These are phyloP conservation scores for Vigna angularis DNA, from an alignment of 306 rosid genomes.

Conservation along the genomic window DNA sequence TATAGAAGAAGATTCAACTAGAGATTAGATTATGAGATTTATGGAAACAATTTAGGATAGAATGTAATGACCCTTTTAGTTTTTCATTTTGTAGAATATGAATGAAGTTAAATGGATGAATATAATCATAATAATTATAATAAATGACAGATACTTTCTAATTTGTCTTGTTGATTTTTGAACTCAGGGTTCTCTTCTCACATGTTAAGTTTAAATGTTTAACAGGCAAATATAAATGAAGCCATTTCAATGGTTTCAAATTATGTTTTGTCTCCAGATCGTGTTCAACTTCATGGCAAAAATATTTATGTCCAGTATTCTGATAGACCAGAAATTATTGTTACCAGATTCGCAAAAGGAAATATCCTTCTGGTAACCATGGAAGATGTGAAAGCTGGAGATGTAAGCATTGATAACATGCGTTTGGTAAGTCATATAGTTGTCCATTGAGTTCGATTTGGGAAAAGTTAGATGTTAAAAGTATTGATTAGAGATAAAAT, in stretches of 20 bases:
- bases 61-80: neutral
- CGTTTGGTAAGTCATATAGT: conserved; percentile 63
- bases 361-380: conserved; percentile 83
- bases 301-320: conserved; percentile 85
- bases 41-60: neutral
- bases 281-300: conserved; percentile 78
- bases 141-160: neutral
- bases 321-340: conserved; percentile 80
- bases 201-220: conserved; percentile 31
- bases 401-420: conserved; percentile 87
- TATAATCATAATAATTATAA: neutral
- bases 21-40: neutral
- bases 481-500: too few species aligned
- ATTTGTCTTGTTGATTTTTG: neutral
- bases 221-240: conserved; percentile 79
- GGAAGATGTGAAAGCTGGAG: conserved; percentile 85
- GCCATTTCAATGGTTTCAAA: conserved; percentile 91
- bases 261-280: conserved; percentile 82
- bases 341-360: conserved; percentile 82
- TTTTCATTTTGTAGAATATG: neutral
- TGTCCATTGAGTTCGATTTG: neutral
- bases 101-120: neutral
- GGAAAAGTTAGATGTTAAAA: too few species aligned
- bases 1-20: neutral
- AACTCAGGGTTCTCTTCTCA: conserved; percentile 8